Evolutionary conservation across 2,329 filamentous ascomycete species (phyloP).

Genomic region (Cercospora sojina): DNA sequence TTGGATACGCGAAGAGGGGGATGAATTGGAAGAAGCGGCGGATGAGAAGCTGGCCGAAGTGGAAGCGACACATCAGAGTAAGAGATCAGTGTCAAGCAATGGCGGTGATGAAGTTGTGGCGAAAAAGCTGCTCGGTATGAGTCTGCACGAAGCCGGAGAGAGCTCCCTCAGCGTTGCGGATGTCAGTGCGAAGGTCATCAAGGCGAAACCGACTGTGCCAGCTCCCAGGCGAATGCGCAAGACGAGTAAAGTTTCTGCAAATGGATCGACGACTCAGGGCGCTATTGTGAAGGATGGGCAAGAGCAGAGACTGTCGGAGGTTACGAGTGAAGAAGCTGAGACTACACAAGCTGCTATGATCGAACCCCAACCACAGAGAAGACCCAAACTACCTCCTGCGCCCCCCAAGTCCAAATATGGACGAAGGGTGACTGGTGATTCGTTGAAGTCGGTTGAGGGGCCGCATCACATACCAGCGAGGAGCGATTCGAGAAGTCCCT

Average conservation of each 20-base stretch:
- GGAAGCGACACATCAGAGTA: slow-evolving; percentile 28
- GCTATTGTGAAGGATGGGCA: slow-evolving; percentile 10
- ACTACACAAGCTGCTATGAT: slow-evolving; percentile 9
- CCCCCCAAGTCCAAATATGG: slow-evolving; percentile 15
- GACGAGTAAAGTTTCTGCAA: slow-evolving; percentile 18
- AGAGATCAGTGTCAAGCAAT: not conserved
- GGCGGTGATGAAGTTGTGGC: slow-evolving; percentile 32
- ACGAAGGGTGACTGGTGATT: slow-evolving; percentile 7
- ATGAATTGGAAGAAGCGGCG: slow-evolving; percentile 33
- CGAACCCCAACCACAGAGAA: slow-evolving; percentile 15
- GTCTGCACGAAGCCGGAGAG: slow-evolving; percentile 64
- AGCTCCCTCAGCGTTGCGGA: slow-evolving; percentile 70
- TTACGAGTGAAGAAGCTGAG: not conserved
- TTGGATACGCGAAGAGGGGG: slow-evolving; percentile 39
- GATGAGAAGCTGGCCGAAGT: slow-evolving; percentile 22
- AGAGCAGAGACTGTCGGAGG: slow-evolving; percentile 8
- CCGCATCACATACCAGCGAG: slow-evolving; percentile 13
- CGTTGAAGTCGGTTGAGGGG: slow-evolving; percentile 1
- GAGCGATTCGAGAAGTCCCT: slow-evolving; percentile 26
- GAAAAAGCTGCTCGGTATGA: slow-evolving; percentile 67
- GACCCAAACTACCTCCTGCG: slow-evolving; percentile 13
- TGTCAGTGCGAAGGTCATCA: slow-evolving; percentile 66
- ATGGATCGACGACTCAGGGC: slow-evolving; percentile 12
- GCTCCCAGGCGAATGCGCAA: slow-evolving; percentile 66
- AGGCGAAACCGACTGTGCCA: slow-evolving; percentile 77